Base-by-base conservation (phyloP, 352 stramenopile genomes). In the Phytophthora quininea region DNA sequence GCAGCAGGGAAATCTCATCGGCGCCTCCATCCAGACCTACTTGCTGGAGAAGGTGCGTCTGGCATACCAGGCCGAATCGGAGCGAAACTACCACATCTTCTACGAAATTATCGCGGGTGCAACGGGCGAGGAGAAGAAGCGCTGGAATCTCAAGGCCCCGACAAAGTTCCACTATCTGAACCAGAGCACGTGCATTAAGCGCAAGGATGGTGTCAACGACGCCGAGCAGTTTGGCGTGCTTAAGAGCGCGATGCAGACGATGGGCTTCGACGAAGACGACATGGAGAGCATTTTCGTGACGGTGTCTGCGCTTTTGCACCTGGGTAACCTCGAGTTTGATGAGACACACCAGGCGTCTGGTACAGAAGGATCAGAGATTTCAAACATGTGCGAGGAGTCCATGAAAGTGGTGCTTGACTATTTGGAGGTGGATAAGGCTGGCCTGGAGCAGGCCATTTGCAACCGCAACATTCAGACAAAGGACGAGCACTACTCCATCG, bases 61-160 rank as follows among this genome's bases (percentile, higher is more conserved):
- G 19, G 92, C 92, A 11, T 97, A 95, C 55, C 96, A 99, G 69
- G 92, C 86, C 8, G 88, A 95, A 52, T 84, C 87, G 38, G 96
- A 98, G 76, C 82, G 96, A 42, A 98, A 98, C 76, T 98, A 98
- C 76, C 95, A 99, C 84, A 90, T 99, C 64, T 99, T 98, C 69
- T 98, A 98, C 73, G 86, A 98, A 72, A 91, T 98, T 15, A 76
- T 97, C 61, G 90, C 88, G 24, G 91, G 88, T 35, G 86, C 86
- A 0, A 84, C 69, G 1, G 58, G 54, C 1, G 85, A 82, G 8
- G 77, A 90, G 62, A 91, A 88, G 57, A 73, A 88, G 47, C 81
- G 83, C 9, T 93, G 82, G 82, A 71, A 79, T 14, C 58, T 94
- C 1, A 77, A 76, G 33, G 60, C 70, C 14, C 76, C 86, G 6